phyloP scores from a whole-genome alignment of 371 early-diverging fungal genomes.

The Rhizopus arrhizus region DNA sequence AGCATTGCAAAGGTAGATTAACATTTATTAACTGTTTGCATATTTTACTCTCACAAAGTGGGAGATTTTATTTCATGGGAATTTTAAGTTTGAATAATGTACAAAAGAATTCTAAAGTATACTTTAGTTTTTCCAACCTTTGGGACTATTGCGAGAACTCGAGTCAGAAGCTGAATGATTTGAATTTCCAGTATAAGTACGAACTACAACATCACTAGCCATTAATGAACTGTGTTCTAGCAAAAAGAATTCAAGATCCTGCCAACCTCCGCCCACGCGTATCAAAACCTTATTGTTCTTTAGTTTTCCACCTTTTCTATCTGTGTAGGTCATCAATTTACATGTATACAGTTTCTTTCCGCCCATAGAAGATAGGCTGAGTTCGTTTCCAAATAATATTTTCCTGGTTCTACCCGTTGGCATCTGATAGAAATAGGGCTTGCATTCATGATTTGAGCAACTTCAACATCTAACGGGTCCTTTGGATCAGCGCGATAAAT shows the following conservation, averaged over 20 bases:
- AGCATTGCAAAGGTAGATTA: too few relatives aligned
- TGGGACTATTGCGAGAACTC: background rate
- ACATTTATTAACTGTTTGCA: too few relatives aligned
- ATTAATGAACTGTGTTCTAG: conserved; percentile 34
- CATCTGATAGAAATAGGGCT: conserved; percentile 55
- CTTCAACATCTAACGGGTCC: conserved; percentile 62
- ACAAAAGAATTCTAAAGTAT: background rate
- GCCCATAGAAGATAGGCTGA: conserved; percentile 44
- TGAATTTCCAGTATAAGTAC: conserved; percentile 11
- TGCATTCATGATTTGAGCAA: conserved; percentile 58
- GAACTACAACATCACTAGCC: conserved; percentile 37
- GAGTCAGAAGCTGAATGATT: background rate
- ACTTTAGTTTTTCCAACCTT: conserved; percentile 8
- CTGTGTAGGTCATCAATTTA: conserved; percentile 51
- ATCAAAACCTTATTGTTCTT: conserved; percentile 59
- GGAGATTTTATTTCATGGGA: too few relatives aligned
- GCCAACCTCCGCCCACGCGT: conserved; percentile 71
- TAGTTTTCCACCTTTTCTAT: conserved; percentile 23
- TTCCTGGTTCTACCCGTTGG: conserved; percentile 44
- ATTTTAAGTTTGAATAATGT: too few relatives aligned
- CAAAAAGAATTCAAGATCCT: conserved; percentile 66
- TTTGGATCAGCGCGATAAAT: conserved; percentile 47
- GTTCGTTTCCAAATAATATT: conserved; percentile 63
- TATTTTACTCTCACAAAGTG: too few relatives aligned
- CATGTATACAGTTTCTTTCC: conserved; percentile 53